Evolutionary conservation across 768 basidiomycete genomes (phyloP).

Genomic region (Leccinum subgranulosum): DNA sequence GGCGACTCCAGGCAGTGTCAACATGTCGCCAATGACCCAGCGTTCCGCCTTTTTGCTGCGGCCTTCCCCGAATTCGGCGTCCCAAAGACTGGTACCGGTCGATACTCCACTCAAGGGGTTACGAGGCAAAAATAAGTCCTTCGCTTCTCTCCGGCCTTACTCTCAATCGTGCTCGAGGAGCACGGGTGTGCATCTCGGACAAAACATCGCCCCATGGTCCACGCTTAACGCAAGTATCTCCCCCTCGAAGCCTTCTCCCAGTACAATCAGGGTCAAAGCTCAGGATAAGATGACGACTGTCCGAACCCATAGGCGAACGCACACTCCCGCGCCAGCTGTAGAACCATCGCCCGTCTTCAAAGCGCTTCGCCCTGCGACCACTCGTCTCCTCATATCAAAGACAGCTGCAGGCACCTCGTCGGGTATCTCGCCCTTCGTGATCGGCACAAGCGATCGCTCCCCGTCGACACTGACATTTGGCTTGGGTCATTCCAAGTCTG

Average conservation of each 20-base stretch:
- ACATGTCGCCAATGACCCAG: conserved; percentile 41
- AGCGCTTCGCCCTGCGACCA: conserved; percentile 50
- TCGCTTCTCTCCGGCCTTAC: conserved; percentile 52
- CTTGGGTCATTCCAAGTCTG: conserved; percentile 31
- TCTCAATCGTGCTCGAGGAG: conserved; percentile 31
- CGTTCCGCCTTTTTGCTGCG: conserved; percentile 19
- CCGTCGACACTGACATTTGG: conserved; percentile 39
- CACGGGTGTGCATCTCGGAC: conserved; percentile 36
- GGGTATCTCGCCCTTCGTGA: conserved; percentile 26
- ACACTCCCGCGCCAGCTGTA: conserved; percentile 55
- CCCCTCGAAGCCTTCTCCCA: conserved; percentile 33
- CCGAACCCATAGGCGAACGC: conserved; percentile 47
- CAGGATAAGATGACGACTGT: conserved; percentile 25
- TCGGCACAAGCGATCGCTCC: conserved; percentile 16
- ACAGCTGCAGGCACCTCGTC: conserved; percentile 24
- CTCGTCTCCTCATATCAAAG: conserved; percentile 21
- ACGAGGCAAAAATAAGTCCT: conserved; percentile 39
- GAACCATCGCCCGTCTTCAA: conserved; percentile 60
- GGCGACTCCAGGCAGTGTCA: conserved; percentile 64
- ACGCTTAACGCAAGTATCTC: conserved; percentile 40
- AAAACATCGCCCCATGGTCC: conserved; percentile 65
- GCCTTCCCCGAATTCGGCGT: conserved; percentile 28
- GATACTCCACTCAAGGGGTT: conserved; percentile 38
- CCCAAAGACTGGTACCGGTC: conserved; percentile 23
- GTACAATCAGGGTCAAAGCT: conserved; percentile 17